A percentile compares a stretch with the other conserved stretches of the same genome.
Evolutionary conservation across 169 alveolate genomes (phyloP).

Genomic region (Plasmodium relictum): DNA sequence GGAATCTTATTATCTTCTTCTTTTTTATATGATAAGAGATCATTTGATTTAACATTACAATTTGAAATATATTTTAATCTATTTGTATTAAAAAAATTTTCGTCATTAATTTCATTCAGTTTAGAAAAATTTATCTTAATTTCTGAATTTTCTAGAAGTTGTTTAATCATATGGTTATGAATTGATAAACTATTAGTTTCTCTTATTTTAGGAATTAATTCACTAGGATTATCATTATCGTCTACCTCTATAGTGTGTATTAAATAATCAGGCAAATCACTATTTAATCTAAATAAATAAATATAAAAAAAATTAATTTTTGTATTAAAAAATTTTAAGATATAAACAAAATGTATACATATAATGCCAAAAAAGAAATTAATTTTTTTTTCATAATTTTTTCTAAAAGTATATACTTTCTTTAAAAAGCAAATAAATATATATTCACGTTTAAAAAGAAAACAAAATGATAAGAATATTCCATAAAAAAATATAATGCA

Average conservation of each 20-base stretch:
- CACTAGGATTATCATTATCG: slow-evolving; percentile 23
- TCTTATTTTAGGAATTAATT: slow-evolving; percentile 22
- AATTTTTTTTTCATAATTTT: too few relatives aligned
- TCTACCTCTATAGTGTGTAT: slow-evolving; percentile 52
- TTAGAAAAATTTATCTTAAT: slow-evolving; percentile 43
- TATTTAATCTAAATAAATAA: slow-evolving; percentile 14
- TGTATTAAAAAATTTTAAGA: too few relatives aligned
- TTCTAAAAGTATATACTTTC: too few relatives aligned
- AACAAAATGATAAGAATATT: too few relatives aligned
- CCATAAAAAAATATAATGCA: too few relatives aligned
- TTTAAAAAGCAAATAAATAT: too few relatives aligned
- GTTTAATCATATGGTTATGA: slow-evolving; percentile 26
- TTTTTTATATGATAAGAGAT: slow-evolving; percentile 14
- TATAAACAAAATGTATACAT: too few relatives aligned
- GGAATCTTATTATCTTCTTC: slow-evolving; percentile 12
- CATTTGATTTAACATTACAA: slow-evolving; percentile 35
- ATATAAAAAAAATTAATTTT: background rate
- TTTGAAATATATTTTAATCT: slow-evolving; percentile 8
- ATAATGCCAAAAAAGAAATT: background rate
- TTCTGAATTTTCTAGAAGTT: slow-evolving; percentile 35
- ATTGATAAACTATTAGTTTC: slow-evolving; percentile 55
- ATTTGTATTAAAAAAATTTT: slow-evolving; percentile 28
- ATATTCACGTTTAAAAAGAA: too few relatives aligned
- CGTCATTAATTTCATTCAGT: slow-evolving; percentile 12
- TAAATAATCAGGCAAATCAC: slow-evolving; percentile 61